These are phyloP conservation scores for Solanum microdontum DNA, from an alignment of 257 asterid species.

Conservation along the genomic window DNA sequence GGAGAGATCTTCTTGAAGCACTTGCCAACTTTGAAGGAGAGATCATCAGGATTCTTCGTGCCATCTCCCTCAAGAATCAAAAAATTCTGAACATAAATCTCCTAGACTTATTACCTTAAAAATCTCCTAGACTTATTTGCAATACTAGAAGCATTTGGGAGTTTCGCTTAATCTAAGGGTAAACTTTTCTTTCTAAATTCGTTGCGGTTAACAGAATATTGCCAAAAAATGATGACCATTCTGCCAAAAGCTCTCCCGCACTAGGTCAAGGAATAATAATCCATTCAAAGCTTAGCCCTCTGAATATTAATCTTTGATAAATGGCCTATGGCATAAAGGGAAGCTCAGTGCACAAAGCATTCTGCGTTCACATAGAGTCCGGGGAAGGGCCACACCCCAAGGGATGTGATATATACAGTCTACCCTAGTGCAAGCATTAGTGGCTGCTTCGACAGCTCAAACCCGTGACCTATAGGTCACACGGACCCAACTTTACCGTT, in stretches of 20 bases:
- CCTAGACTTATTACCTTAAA: neutral
- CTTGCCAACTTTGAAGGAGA: neutral
- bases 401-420: neutral
- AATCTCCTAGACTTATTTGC: neutral
- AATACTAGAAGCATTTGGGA: neutral
- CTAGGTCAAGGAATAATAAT: neutral
- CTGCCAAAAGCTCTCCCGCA: neutral
- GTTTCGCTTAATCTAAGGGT: neutral
- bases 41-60: neutral
- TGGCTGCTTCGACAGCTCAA: neutral
- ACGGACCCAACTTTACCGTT: neutral
- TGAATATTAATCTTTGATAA: neutral
- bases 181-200: neutral
- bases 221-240: neutral
- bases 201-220: neutral
- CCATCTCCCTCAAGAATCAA: neutral
- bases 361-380: neutral
- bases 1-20: neutral
- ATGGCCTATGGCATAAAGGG: neutral
- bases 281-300: neutral
- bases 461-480: neutral
- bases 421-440: neutral
- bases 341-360: neutral
- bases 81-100: neutral
- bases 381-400: neutral